A percentile compares a stretch with the other conserved stretches of the same genome.
phyloP scores from a whole-genome alignment of 768 basidiomycete genomes.

The Mycena pura region DNA sequence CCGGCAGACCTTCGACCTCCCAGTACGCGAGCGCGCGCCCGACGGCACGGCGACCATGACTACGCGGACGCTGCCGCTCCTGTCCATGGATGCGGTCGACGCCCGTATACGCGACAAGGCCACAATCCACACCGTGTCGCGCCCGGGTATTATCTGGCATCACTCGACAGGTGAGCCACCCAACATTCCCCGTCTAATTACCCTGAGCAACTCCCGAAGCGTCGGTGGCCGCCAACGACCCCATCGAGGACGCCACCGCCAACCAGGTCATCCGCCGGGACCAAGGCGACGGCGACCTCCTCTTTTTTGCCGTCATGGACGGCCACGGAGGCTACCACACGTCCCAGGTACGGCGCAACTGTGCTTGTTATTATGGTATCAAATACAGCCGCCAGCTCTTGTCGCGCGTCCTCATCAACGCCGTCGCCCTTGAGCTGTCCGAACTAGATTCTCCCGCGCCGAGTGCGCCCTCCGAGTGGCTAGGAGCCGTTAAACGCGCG shows the following conservation, averaged over 20 bases:
- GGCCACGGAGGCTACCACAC: conserved; percentile 89
- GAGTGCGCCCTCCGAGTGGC: conserved; percentile 36
- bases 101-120: conserved; percentile 64
- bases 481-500: conserved; percentile 43
- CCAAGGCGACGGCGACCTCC: conserved; percentile 71
- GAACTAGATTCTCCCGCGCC: conserved; percentile 48
- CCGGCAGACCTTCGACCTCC: conserved; percentile 63
- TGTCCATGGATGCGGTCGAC: conserved; percentile 62
- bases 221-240: conserved; percentile 82
- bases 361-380: background rate
- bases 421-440: conserved; percentile 78
- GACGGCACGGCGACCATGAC: conserved; percentile 68
- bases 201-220: conserved; percentile 40
- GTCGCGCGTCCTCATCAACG: conserved; percentile 83
- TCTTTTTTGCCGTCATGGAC: conserved; percentile 91
- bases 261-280: conserved; percentile 72
- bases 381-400: conserved; percentile 52
- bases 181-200: background rate
- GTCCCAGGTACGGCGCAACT: conserved; percentile 50
- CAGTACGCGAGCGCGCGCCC: conserved; percentile 57
- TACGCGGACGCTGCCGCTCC: conserved; percentile 58
- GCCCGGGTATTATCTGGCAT: conserved; percentile 70
- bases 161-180: conserved; percentile 59
- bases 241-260: conserved; percentile 89
- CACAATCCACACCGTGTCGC: conserved; percentile 48